Evolutionary conservation across 768 basidiomycete species (phyloP).

Genomic region (Agaricus blazei): DNA sequence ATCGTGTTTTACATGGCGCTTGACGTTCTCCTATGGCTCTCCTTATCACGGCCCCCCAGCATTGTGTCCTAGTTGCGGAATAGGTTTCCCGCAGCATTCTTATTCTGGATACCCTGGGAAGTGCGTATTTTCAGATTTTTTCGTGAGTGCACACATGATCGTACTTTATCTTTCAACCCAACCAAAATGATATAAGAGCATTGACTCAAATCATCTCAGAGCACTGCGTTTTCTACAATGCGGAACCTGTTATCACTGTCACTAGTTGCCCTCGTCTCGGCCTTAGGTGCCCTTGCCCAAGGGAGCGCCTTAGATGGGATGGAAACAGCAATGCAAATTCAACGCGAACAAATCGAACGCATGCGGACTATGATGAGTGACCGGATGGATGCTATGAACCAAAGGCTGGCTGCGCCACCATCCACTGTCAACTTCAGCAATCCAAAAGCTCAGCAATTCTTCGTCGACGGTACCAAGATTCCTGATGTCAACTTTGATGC

Average conservation of each 20-base stretch:
- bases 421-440: conserved; percentile 56
- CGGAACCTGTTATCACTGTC: conserved; percentile 13
- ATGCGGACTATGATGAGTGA: conserved; percentile 34
- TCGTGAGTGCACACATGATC: background rate
- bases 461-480: conserved; percentile 59
- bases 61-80: background rate
- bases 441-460: conserved; percentile 56
- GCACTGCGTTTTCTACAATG: conserved; percentile 12
- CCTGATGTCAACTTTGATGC: conserved; percentile 70
- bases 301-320: conserved; percentile 32
- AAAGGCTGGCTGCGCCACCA: conserved; percentile 6
- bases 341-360: conserved; percentile 39
- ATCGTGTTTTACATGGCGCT: background rate
- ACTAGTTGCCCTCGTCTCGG: conserved; percentile 13
- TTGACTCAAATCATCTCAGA: background rate
- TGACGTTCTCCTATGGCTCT: background rate
- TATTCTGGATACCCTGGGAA: conserved; percentile 1
- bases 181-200: conserved; percentile 3
- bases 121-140: background rate
- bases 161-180: background rate
- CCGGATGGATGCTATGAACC: background rate
- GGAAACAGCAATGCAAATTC: conserved; percentile 38
- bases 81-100: background rate
- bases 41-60: no score
- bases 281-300: conserved; percentile 14